Evolutionary conservation across 352 stramenopile genomes (phyloP).

Genomic region (Globisporangium parvum): DNA sequence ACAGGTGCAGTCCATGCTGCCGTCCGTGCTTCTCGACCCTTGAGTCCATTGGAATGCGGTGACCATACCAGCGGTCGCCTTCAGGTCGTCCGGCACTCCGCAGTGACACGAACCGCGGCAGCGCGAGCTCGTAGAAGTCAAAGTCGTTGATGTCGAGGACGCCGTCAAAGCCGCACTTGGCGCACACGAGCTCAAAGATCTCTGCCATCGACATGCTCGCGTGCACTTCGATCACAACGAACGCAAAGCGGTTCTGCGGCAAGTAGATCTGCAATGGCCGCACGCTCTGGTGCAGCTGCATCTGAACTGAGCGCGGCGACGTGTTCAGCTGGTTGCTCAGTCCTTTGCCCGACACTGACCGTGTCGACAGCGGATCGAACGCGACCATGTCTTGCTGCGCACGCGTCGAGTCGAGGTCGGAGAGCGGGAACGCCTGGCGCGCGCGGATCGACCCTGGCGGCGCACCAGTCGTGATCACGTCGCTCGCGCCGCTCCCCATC

Average conservation of each 20-base stretch:
- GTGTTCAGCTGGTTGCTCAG: conserved; percentile 17
- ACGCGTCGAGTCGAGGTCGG: conserved; percentile 45
- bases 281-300: conserved; percentile 15
- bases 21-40: conserved; percentile 56
- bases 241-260: conserved; percentile 81
- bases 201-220: conserved; percentile 52
- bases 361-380: conserved; percentile 58
- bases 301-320: conserved; percentile 44
- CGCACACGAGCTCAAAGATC: conserved; percentile 72
- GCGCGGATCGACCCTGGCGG: conserved; percentile 32
- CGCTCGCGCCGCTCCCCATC: conserved; percentile 11
- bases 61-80: conserved; percentile 78
- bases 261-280: conserved; percentile 75
- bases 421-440: conserved; percentile 39
- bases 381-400: conserved; percentile 50
- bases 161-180: conserved; percentile 66
- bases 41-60: conserved; percentile 55
- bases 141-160: conserved; percentile 76
- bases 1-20: conserved; percentile 73
- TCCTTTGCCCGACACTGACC: conserved; percentile 34
- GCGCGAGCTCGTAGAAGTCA: conserved; percentile 74
- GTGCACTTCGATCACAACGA: conserved; percentile 63
- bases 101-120: conserved; percentile 84
- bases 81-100: conserved; percentile 78
- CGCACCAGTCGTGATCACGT: conserved; percentile 14